Conservation (phyloP, 805 yeast genomes). For the Cyberlindnera mississippiensis region DNA sequence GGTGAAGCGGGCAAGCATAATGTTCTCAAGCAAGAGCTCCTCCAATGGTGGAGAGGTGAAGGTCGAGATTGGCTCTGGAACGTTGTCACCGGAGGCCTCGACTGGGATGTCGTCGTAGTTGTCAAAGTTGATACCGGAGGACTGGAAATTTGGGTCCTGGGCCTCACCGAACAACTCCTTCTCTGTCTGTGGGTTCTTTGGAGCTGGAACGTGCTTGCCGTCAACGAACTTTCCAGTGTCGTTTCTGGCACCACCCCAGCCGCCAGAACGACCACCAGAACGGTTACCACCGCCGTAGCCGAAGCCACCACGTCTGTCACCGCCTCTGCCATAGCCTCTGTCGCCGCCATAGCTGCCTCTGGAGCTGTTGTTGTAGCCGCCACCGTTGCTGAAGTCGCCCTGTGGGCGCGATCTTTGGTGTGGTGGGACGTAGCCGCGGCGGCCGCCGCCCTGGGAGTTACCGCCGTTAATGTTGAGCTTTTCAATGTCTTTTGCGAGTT, state of each 20-base stretch:
- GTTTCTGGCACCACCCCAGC: constrained; percentile 32
- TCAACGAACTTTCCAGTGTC: constrained; percentile 79
- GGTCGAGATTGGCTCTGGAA: constrained; percentile 86
- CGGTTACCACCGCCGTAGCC: constrained; percentile 19
- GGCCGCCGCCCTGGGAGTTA: too few species aligned
- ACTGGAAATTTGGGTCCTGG: constrained; percentile 62
- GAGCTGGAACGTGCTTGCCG: constrained; percentile 85
- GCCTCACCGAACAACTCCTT: constrained; percentile 80
- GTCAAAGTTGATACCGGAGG: constrained; percentile 97
- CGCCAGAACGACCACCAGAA: constrained; percentile 28
- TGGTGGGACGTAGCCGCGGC: constrained; percentile 52
- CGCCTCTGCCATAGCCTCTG: constrained; percentile 12
- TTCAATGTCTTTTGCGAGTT: constrained; percentile 53
- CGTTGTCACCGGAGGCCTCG: constrained; percentile 92
- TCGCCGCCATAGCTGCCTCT: constrained; percentile 8
- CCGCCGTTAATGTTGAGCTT: constrained; percentile 46
- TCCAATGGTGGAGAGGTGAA: constrained; percentile 94
- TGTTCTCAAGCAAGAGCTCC: constrained; percentile 77
- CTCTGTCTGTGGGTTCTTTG: constrained; percentile 66
- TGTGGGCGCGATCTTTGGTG: constrained; percentile 39
- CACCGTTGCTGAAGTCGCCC: constrained; percentile 12
- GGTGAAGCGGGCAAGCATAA: constrained; percentile 81
- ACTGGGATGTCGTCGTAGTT: constrained; percentile 98
- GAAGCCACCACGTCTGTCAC: too few species aligned
- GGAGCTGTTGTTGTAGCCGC: constrained; percentile 8